phyloP scores from a whole-genome alignment of 495 filamentous ascomycete genomes.

The Filosporella fistucella region DNA sequence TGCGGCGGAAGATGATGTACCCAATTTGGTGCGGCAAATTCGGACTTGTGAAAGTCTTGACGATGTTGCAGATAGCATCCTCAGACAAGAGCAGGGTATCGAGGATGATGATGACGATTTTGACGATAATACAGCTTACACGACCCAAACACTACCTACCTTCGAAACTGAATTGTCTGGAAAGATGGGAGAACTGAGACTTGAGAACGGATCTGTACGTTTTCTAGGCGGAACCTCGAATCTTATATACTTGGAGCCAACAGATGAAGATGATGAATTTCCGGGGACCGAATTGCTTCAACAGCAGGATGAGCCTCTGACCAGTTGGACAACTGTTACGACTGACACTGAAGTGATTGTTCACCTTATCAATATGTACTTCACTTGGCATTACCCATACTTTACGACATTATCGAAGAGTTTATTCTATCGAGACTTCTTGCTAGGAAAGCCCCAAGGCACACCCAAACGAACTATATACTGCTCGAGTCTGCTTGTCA shows the following conservation, averaged over 20 bases:
- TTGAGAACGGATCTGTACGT: conserved; percentile 86
- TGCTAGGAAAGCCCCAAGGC: conserved; percentile 48
- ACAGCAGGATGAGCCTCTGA: conserved; percentile 58
- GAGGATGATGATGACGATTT: conserved; percentile 27
- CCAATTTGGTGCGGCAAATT: conserved; percentile 77
- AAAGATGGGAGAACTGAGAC: conserved; percentile 84
- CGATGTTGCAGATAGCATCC: conserved; percentile 76
- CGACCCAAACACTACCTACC: conserved; percentile 39
- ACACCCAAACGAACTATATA: conserved; percentile 55
- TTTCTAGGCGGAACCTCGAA: conserved; percentile 96
- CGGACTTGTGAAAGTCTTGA: conserved; percentile 90
- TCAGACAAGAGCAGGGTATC: conserved; percentile 45
- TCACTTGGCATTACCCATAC: conserved; percentile 96
- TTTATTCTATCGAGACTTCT: conserved; percentile 85
- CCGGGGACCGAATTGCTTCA: conserved; percentile 38
- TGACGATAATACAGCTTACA: conserved; percentile 35
- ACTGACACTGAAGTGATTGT: conserved; percentile 70
- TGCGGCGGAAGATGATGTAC: conserved; percentile 77
- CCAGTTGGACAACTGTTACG: conserved; percentile 86
- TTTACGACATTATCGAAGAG: conserved; percentile 90
- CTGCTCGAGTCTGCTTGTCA: conserved; percentile 86
- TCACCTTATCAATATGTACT: conserved; percentile 96
- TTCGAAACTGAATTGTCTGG: conserved; percentile 81
- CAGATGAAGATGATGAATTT: conserved; percentile 45
- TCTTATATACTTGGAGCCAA: conserved; percentile 72